phyloP scores from a whole-genome alignment of 2,329 filamentous ascomycete species.

The Tympanopsis confertula region DNA sequence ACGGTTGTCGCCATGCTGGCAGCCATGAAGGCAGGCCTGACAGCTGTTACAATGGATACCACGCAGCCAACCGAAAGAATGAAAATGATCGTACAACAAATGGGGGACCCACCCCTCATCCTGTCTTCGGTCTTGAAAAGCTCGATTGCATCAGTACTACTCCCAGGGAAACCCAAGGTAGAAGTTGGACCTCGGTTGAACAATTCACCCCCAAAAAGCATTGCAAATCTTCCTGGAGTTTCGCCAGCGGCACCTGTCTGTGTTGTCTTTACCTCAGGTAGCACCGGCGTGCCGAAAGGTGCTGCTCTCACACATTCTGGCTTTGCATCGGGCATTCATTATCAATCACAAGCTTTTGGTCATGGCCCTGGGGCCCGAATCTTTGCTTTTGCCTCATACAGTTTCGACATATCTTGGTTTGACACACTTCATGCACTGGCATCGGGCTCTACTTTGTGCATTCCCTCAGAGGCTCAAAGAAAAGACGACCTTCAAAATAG shows the following conservation, averaged over 20 bases:
- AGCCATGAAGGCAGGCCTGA: constrained; percentile 9
- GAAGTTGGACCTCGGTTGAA: too few relatives aligned
- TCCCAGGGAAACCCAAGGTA: too few relatives aligned
- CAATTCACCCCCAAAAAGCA: too few relatives aligned
- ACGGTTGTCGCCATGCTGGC: constrained; percentile 5
- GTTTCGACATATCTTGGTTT: constrained; percentile 21
- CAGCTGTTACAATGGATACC: constrained; percentile 13
- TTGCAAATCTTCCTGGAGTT: too few relatives aligned
- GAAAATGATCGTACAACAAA: too few relatives aligned
- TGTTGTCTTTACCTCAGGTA: constrained; percentile 39
- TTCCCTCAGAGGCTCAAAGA: constrained; percentile 21
- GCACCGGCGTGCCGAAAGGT: constrained; percentile 34
- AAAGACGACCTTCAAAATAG: constrained; percentile 16
- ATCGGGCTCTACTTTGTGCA: constrained; percentile 21
- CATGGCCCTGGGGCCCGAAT: constrained; percentile 5
- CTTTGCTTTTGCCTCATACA: constrained; percentile 14
- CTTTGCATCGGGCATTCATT: constrained; percentile 7
- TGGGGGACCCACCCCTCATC: too few relatives aligned
- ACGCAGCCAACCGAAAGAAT: constrained; percentile 10
- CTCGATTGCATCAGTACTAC: too few relatives aligned
- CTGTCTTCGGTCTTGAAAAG: too few relatives aligned
- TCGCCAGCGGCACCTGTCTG: too few relatives aligned
- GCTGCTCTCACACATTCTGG: constrained; percentile 18
- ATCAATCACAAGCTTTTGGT: constrained; percentile 4
- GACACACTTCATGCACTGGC: constrained; percentile 23